Base-by-base conservation (phyloP, 129 eudicot species). In the Tanacetum coccineum region DNA sequence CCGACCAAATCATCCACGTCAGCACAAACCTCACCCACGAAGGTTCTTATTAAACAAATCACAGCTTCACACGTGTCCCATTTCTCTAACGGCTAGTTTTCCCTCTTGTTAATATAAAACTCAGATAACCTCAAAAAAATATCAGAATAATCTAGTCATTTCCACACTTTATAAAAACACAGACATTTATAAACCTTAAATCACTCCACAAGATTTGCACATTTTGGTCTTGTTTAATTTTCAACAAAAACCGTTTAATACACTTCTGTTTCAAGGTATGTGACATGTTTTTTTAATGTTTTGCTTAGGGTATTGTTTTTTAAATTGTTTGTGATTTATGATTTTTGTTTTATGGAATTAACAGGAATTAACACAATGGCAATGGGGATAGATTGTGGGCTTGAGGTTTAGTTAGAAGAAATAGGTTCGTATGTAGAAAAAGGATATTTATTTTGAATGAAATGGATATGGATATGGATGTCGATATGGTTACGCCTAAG, bases 351-450 rank as follows among this genome's bases (percentile, higher is more conserved):
- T 22, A 2, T 32, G 40, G 40, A n/a, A 32, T 36, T 36, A 36
- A 36, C 42, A 36, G 42, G 42, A 36, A 36, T 36, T 6, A 20
- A 55, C 13, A 20, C 32, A 20, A 55, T 55, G 60, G 60, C 60
- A 55, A 12, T 20, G 60, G 44, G n/a, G 22, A 80, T 78, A 73
- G 54, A 13, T 13, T 84, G 91, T 6, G 81, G 85, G n/a, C n/a
- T 64, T 55, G 77, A 57, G 80, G 79, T 60, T 63, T 77, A 52
- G 90, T 82, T 6, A 84, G 80, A 59, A 75, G 80, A 11, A 60
- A 88, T 0, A 55, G 79, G n/a, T 59, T 92, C 98, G 12, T 80
- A 88, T 21, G 94, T 95, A 76, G 96, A 44, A 92, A 92, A 73
- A 83, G 98, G 75, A 75, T 92, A 50, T 66, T 78, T 14, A 73